A percentile compares a stretch with the other conserved stretches of the same genome.
Evolutionary conservation across 495 filamentous ascomycete genomes (phyloP).

Genomic region (Talaromyces wortmannii): DNA sequence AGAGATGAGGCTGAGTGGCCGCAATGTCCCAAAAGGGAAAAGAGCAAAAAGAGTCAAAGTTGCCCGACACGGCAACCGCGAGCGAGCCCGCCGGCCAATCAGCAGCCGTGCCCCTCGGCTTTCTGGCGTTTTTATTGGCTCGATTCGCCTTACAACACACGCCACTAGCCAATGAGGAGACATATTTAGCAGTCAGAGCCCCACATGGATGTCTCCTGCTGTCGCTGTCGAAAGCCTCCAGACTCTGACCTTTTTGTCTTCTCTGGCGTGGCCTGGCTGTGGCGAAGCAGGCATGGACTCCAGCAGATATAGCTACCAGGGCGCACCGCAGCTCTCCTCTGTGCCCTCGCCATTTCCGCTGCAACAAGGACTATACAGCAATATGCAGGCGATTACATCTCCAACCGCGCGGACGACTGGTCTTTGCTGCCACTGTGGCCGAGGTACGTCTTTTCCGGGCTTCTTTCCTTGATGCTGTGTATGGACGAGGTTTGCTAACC

Average conservation of each 20-base stretch:
- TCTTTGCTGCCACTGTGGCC: slow-evolving; percentile 4
- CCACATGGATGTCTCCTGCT: too few relatives aligned
- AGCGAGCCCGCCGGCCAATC: slow-evolving; percentile 1
- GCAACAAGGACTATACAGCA: background rate
- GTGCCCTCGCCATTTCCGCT: background rate
- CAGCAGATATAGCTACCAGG: background rate
- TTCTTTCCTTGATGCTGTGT: background rate
- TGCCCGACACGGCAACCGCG: background rate
- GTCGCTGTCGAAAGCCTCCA: background rate
- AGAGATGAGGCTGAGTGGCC: too few relatives aligned
- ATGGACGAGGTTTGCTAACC: background rate
- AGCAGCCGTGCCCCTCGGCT: background rate
- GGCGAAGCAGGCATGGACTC: background rate
- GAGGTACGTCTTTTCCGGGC: background rate
- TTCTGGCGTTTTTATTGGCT: background rate
- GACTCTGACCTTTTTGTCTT: background rate
- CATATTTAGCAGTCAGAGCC: background rate
- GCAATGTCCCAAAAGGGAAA: too few relatives aligned
- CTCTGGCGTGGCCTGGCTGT: background rate
- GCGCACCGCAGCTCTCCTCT: background rate
- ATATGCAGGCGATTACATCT: background rate
- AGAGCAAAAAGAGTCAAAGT: too few relatives aligned
- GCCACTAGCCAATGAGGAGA: background rate
- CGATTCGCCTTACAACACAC: too few relatives aligned
- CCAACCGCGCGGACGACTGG: background rate